Conservation (phyloP, 129 eudicot genomes). For the Artemisia argyi region DNA sequence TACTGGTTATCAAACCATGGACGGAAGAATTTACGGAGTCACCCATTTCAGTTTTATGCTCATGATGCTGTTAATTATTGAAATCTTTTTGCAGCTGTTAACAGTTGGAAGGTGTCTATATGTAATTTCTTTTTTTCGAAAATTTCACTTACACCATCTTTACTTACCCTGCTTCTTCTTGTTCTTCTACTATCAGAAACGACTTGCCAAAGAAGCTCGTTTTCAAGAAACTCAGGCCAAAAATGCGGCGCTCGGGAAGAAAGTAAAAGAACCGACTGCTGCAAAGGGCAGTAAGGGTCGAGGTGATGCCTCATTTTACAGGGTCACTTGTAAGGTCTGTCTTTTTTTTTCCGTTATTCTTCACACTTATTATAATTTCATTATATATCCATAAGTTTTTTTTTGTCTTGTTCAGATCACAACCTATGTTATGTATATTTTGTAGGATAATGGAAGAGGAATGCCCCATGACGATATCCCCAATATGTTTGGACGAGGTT, state of each 20-base stretch:
- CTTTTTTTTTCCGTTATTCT: slow-evolving; percentile 13
- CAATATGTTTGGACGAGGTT: slow-evolving; percentile 99
- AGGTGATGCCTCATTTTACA: slow-evolving; percentile 87
- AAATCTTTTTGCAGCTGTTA: neutral
- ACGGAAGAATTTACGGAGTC: neutral
- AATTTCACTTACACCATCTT: neutral
- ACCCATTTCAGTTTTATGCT: neutral
- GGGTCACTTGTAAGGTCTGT: slow-evolving; percentile 96
- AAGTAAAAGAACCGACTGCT: slow-evolving; percentile 67
- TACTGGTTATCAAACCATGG: neutral
- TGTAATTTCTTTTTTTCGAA: neutral
- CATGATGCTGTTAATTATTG: too few species aligned
- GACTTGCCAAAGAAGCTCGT: slow-evolving; percentile 99
- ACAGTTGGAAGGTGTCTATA: slow-evolving; percentile 17
- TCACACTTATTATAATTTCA: neutral
- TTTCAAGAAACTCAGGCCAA: slow-evolving; percentile 85
- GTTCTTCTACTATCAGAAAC: slow-evolving; percentile 52
- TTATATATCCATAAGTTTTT: neutral
- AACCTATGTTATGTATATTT: slow-evolving; percentile 1
- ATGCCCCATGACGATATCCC: slow-evolving; percentile 99
- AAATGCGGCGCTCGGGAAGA: slow-evolving; percentile 87
- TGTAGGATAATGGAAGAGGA: slow-evolving; percentile 99
- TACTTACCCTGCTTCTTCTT: slow-evolving; percentile 11
- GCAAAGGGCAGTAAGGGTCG: slow-evolving; percentile 72
- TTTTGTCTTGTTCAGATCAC: slow-evolving; percentile 4